Base-by-base conservation (phyloP, 2,329 filamentous ascomycete genomes). In the Chrysoporthe cubensis region DNA sequence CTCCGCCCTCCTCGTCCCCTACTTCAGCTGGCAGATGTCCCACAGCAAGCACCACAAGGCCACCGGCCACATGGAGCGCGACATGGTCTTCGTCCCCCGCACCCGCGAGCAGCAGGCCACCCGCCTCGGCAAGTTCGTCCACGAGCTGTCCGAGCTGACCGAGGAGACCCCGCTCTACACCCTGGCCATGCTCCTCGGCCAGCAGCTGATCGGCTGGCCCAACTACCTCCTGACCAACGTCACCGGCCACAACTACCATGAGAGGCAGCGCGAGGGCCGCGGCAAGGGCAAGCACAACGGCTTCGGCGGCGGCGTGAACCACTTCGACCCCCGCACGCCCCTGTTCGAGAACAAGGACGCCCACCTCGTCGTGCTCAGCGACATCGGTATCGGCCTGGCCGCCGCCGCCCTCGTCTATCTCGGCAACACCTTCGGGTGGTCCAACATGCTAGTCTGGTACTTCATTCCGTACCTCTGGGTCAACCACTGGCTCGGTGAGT, bases 11-110 rank as follows among this genome's bases (percentile, higher is more conserved):
- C 85, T 97, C 66, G 95, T 99, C 61, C 96, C 96, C 32, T 99
- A 98, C 85, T 99, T 97, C 85, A 97, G 93, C 78, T 99, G 96
- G 96, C 97, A 99, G 84, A 94, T 98, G 82, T 97, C 94, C 73
- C 96, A 99, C 84, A 92, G 93, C 84, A 97, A 97, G 89, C 96
- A 99, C 85, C 96, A 99, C 91, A 98, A 98, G 88, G 94, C 94
- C 72, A 99, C 96, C 50, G 96, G 94, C 75, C 89, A 99, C 86
- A 90, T 99, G 83, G 94, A 96, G 82, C 93, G 95, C 74, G 96
- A 99, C 82, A 99, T 99, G 96, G 96, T 98, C 71, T 98, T 97
- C 79, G 86, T 98, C n/a, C 96, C 96, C 69, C 93, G 93, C 82
- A 97, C 94, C 66, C 90, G 94, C 68, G 89, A 96, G 73, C 83